These are phyloP conservation scores for Lindgomyces ingoldianus DNA, from an alignment of 495 filamentous ascomycete species.

Conservation along the genomic window DNA sequence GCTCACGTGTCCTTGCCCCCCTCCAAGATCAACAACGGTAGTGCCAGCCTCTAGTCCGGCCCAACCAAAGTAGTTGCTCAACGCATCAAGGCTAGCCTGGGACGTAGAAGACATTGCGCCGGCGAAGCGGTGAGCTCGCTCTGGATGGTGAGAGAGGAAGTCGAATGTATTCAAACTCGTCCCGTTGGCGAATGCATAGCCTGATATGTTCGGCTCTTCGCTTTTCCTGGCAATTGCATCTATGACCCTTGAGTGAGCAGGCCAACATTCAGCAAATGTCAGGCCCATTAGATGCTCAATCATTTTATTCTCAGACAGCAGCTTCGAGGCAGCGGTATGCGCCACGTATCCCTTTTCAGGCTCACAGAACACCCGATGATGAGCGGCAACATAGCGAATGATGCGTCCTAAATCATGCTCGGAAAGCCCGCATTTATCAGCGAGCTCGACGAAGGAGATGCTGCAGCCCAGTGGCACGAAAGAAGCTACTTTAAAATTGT, in stretches of 20 bases:
- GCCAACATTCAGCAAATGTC: conserved; percentile 14
- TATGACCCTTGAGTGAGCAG: neutral
- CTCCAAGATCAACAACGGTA: conserved; percentile 51
- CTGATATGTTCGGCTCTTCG: neutral
- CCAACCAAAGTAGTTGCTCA: conserved; percentile 7
- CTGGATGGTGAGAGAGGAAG: conserved; percentile 31
- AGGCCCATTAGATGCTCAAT: conserved; percentile 2
- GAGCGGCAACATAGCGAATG: conserved; percentile 35
- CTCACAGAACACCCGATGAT: conserved; percentile 38
- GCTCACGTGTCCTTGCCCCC: conserved; percentile 56
- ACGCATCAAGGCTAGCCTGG: conserved; percentile 4
- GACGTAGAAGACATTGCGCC: conserved; percentile 49
- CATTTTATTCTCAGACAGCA: conserved; percentile 3
- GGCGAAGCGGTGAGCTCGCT: conserved; percentile 50
- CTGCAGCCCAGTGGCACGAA: conserved; percentile 26
- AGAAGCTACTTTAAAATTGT: conserved; percentile 36
- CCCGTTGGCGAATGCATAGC: conserved; percentile 17
- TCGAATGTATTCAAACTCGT: conserved; percentile 29
- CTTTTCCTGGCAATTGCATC: conserved; percentile 13
- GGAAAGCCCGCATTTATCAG: conserved; percentile 7
- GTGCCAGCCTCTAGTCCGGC: neutral
- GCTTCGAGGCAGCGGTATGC: conserved; percentile 33
- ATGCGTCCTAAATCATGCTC: conserved; percentile 33
- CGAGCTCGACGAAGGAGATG: conserved; percentile 35
- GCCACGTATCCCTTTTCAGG: conserved; percentile 32